Conservation (phyloP, 192 early-diverging fungal genomes). For the Linnemannia exigua region DNA sequence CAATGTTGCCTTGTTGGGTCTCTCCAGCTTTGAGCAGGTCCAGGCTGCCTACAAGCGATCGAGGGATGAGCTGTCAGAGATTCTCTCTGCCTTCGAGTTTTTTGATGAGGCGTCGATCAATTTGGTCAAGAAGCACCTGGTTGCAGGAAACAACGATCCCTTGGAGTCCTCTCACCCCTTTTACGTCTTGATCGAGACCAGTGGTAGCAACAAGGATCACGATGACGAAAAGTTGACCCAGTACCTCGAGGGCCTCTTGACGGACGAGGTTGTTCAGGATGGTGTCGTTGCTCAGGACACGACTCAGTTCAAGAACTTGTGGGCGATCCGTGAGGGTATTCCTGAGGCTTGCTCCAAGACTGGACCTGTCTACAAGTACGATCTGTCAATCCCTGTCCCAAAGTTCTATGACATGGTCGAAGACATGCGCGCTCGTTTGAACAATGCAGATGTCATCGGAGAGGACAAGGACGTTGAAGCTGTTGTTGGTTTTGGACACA, state of each 20-base stretch:
- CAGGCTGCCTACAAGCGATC: constrained; percentile 85
- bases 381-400: constrained; percentile 94
- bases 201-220: constrained; percentile 94
- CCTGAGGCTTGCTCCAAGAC: constrained; percentile 92
- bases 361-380: constrained; percentile 96
- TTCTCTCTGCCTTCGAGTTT: constrained; percentile 99
- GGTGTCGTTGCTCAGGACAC: constrained; percentile 94
- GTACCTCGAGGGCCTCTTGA: constrained; percentile 87
- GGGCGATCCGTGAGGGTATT: constrained; percentile 95
- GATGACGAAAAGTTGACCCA: constrained; percentile 91
- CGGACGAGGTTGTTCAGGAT: constrained; percentile 82
- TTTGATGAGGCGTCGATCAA: constrained; percentile 86
- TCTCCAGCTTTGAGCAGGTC: constrained; percentile 86
- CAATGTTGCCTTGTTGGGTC: constrained; percentile 86
- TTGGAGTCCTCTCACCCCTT: constrained; percentile 84
- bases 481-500: constrained; percentile 97
- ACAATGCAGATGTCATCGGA: constrained; percentile 72
- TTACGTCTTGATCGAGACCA: constrained; percentile 96
- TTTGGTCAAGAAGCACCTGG: constrained; percentile 85
- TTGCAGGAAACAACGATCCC: constrained; percentile 72
- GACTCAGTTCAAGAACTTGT: constrained; percentile 85
- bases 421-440: constrained; percentile 82
- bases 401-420: constrained; percentile 88
- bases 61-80: constrained; percentile 88
- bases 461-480: constrained; percentile 71